These are phyloP conservation scores for Corrigiola litoralis DNA, from an alignment of 179 eudicot genomes.

Conservation along the genomic window DNA sequence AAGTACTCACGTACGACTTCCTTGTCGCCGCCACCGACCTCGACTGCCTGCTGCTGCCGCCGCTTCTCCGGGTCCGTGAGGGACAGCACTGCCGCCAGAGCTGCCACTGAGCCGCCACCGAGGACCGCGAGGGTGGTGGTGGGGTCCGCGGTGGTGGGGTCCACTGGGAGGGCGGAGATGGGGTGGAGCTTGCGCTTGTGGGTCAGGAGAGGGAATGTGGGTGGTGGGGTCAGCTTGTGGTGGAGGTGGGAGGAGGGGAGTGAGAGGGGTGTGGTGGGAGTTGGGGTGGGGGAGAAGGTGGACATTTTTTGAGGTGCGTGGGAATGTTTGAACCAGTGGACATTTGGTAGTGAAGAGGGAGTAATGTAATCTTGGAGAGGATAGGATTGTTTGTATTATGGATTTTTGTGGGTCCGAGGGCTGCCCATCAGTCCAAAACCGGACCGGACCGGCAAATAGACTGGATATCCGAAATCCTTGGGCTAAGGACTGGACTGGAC, in stretches of 20 bases:
- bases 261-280: conserved; percentile 1
- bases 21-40: conserved; percentile 92
- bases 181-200: conserved; percentile 3
- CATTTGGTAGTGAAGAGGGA: background rate
- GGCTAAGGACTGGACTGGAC: no score
- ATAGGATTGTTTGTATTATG: conserved; percentile 2
- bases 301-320: conserved; percentile 10
- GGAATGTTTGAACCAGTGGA: background rate
- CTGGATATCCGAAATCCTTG: no score
- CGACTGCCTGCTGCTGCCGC: conserved; percentile 79
- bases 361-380: conserved; percentile 10
- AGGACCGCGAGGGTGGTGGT: conserved; percentile 59
- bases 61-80: conserved; percentile 83
- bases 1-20: conserved; percentile 93
- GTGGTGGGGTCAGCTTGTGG: background rate
- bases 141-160: conserved; percentile 35
- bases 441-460: no score
- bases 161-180: conserved; percentile 49
- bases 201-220: conserved; percentile 11
- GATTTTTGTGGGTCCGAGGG: conserved; percentile 10
- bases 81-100: conserved; percentile 63
- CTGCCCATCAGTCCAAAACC: no score
- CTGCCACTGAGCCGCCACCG: conserved; percentile 64
- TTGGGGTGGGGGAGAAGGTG: conserved; percentile 17
- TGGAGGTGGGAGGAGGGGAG: background rate